Conservation (phyloP, 176 grass and related monocot genomes). For the Zea mays region Zm-B73-REFERENCE-NAM-5.0 NC_050104.1:120536001-120536500, state of each 20-base stretch:
- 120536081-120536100: conserved; percentile 53
- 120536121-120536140: conserved; percentile 55
- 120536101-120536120: conserved; percentile 45
- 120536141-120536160: conserved; percentile 55
- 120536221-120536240: conserved; percentile 59
- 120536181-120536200: conserved; percentile 69
- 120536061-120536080: conserved; percentile 51
- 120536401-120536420: conserved; percentile 15
- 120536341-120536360: conserved; percentile 25
- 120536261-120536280: conserved; percentile 61
- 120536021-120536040: neutral
- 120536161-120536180: conserved; percentile 55
- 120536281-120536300: conserved; percentile 64
- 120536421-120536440: neutral
- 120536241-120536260: conserved; percentile 90
- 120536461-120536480: neutral
- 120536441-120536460: neutral
- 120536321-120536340: conserved; percentile 20
- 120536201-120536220: conserved; percentile 64
- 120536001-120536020: neutral
- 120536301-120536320: conserved; percentile 83
- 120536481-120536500: neutral
- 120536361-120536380: conserved; percentile 19
- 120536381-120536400: conserved; percentile 8
- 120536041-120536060: conserved; percentile 44